Evolutionary conservation across 352 stramenopile genomes (phyloP).

Genomic region (Pythium aphanidermatum): DNA sequence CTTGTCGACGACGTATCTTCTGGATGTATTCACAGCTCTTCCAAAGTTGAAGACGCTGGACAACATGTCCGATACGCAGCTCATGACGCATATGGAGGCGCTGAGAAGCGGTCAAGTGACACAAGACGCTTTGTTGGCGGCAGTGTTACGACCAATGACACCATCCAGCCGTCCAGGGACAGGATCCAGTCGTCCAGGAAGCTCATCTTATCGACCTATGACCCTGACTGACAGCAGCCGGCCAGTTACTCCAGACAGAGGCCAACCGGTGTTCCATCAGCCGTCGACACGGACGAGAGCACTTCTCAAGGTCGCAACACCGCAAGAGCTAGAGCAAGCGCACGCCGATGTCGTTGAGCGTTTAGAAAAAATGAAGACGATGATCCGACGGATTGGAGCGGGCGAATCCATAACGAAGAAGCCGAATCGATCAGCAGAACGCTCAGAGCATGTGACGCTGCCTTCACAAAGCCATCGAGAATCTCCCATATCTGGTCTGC

Average conservation of each 20-base stretch:
- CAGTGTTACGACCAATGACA: constrained; percentile 26
- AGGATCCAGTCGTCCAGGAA: constrained; percentile 23
- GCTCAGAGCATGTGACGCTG: not conserved
- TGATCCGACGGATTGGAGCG: constrained; percentile 37
- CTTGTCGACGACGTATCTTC: constrained; percentile 48
- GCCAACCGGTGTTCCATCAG: constrained; percentile 41
- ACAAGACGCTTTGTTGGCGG: constrained; percentile 25
- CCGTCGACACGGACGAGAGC: constrained; percentile 39
- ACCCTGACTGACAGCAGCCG: constrained; percentile 26
- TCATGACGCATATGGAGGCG: constrained; percentile 37
- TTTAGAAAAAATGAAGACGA: constrained; percentile 49
- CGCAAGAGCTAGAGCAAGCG: constrained; percentile 39
- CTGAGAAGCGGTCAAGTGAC: constrained; percentile 35
- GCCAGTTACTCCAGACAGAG: constrained; percentile 23
- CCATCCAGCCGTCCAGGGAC: constrained; percentile 26
- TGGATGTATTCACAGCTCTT: constrained; percentile 34
- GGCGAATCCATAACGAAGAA: not conserved
- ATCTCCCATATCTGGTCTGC: too few relatives aligned
- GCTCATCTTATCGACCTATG: constrained; percentile 21
- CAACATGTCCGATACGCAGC: constrained; percentile 36
- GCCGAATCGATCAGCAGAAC: not conserved
- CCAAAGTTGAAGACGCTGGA: constrained; percentile 63
- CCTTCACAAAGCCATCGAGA: too few relatives aligned
- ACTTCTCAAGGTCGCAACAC: constrained; percentile 37
- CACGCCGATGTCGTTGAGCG: constrained; percentile 43